These are phyloP conservation scores for Erysimum cheiranthoides DNA, from an alignment of 345 rosid genomes.

Conservation along the genomic window DNA sequence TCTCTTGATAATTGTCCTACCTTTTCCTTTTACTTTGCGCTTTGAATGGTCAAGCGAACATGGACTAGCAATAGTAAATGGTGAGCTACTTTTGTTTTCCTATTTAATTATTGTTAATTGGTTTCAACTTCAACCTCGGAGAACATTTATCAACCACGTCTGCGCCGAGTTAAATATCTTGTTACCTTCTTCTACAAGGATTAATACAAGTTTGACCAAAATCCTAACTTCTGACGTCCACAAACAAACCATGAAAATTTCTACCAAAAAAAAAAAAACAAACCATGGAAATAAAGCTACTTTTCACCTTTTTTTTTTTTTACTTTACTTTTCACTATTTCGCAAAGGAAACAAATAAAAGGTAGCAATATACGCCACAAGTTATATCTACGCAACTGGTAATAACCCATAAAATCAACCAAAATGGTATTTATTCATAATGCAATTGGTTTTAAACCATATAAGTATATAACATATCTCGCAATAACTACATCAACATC, in stretches of 20 bases:
- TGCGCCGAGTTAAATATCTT: neutral
- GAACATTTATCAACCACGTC: conserved; percentile 25
- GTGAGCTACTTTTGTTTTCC: conserved; percentile 33
- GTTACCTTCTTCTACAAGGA: neutral
- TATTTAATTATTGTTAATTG: neutral
- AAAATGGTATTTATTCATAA: neutral
- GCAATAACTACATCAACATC: neutral
- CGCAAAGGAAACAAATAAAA: neutral
- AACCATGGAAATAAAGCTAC: too few species aligned
- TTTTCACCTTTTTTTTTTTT: too few species aligned
- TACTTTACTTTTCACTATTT: neutral
- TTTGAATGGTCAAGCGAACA: conserved; percentile 41
- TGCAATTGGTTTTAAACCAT: neutral
- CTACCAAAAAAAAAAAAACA: too few species aligned
- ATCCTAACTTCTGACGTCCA: neutral
- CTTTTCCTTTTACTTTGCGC: neutral
- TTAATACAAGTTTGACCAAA: conserved; percentile 26
- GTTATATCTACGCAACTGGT: neutral
- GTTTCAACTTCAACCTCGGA: conserved; percentile 25
- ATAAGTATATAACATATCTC: too few species aligned
- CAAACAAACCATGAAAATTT: neutral
- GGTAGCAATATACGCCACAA: neutral
- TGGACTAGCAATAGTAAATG: conserved; percentile 42
- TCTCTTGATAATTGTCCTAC: neutral
- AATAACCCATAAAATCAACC: neutral